Conservation (phyloP, 2,329 filamentous ascomycete genomes). For the Ascomycota sp. region DNA sequence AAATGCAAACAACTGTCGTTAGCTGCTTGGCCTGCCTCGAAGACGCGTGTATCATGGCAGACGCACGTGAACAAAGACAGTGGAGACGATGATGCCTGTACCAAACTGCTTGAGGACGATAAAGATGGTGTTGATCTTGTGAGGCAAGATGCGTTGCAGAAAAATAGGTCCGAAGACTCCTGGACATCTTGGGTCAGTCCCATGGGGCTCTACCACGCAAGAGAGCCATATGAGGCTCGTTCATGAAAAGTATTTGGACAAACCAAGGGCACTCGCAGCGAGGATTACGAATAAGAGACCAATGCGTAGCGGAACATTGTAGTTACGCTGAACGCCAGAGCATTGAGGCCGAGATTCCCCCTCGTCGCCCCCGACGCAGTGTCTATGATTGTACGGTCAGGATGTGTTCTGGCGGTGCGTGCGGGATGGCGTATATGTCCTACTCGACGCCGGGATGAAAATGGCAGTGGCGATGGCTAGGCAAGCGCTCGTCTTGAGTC, state of each 20-base stretch:
- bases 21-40: not conserved
- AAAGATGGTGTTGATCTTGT: slow-evolving; percentile 28
- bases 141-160: slow-evolving; percentile 33
- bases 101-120: slow-evolving; percentile 53
- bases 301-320: slow-evolving; percentile 47
- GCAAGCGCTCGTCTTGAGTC: too few relatives aligned
- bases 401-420: too few relatives aligned
- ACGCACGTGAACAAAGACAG: slow-evolving; percentile 46
- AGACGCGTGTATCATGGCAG: too few relatives aligned
- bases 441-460: slow-evolving; percentile 60
- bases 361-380: slow-evolving; percentile 33
- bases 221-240: too few relatives aligned
- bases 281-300: slow-evolving; percentile 56
- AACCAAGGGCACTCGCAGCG: slow-evolving; percentile 43
- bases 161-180: slow-evolving; percentile 48
- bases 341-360: slow-evolving; percentile 18
- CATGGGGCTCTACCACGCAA: too few relatives aligned
- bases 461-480: slow-evolving; percentile 21
- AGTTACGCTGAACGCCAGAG: slow-evolving; percentile 26
- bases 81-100: slow-evolving; percentile 52
- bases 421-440: slow-evolving; percentile 13
- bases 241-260: too few relatives aligned
- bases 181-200: too few relatives aligned
- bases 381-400: too few relatives aligned
- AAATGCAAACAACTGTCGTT: not conserved